Evolutionary conservation across 176 grass and related monocot species (phyloP).

Genomic region (Microstegium vimineum): DNA sequence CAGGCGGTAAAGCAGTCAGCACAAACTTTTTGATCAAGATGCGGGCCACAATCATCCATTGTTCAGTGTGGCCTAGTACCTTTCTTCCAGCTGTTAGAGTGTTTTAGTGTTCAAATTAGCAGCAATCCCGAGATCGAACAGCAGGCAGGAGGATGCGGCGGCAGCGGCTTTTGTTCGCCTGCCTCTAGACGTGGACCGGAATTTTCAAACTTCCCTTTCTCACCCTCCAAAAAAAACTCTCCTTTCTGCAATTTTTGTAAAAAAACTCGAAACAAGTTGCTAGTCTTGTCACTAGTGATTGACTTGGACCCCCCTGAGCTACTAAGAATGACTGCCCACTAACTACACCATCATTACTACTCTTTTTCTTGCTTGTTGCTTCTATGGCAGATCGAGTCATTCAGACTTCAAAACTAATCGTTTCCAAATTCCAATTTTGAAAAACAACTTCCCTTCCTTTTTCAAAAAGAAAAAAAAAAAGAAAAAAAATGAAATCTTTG

Average conservation of each 20-base stretch:
- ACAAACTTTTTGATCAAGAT: neutral
- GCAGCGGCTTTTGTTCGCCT: neutral
- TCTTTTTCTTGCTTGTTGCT: neutral
- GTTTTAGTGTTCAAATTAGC: neutral
- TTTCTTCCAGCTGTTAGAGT: neutral
- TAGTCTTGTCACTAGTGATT: no score
- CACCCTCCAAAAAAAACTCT: no score
- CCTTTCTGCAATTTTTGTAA: neutral
- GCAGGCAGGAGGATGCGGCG: neutral
- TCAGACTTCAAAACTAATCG: neutral
- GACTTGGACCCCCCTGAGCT: neutral
- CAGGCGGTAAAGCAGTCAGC: neutral
- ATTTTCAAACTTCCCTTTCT: neutral
- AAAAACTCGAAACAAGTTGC: neutral
- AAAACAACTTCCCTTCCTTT: no score
- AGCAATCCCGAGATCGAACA: conserved; percentile 18
- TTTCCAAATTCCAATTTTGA: neutral
- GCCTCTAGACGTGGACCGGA: neutral
- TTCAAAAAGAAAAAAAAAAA: no score
- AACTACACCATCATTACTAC: neutral
- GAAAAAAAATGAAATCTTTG: neutral
- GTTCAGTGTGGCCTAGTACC: neutral
- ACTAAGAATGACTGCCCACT: neutral
- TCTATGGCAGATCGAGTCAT: neutral
- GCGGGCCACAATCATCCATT: neutral